Evolutionary conservation across 345 rosid genomes (phyloP), one percentile per base, ranked within the genome.

Genomic region (Dipteronia sinensis): DNA sequence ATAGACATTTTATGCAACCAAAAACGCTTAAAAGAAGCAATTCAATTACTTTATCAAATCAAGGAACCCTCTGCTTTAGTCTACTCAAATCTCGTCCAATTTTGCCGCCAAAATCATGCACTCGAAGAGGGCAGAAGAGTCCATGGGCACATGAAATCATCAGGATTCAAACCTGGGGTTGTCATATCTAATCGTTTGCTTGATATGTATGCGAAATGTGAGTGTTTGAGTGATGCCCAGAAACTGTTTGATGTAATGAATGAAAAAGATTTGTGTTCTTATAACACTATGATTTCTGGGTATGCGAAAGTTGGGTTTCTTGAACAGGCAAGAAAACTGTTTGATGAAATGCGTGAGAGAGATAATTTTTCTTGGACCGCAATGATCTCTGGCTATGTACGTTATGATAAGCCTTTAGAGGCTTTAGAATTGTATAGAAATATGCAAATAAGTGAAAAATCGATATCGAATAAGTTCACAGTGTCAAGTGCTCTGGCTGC

Each of bases 361-460:
- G 98, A 93, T 78, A 86, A 91, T 65, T 95, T 93, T 76, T 93
- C 98, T 15, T 95, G 98, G 98, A 95, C 92, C 0, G 94, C 93
- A 0, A 92, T 95, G 91, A 89, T 95, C 73, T 90, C 92, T 0
- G 98, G 95, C 17, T 88, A 89, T 83, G 93, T 76, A 77, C 85
- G 90, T 61, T 86, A 82, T 31, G 77, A 85, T 80, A 83, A 47
- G 76, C 91, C 97, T 2, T 61, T 61, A 16, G 92, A 90, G 77
- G 97, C 91, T 34, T 83, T 93, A 53, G 74, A 78, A 47, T 31
- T 93, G 78, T 90, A 79, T 59, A 87, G 91, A 68, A 68, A 73
- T 82, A 86, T 90, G 89, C 94, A 89, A 16, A 77, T 34, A 58
- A 38, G 65, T 71, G 86, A 78, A 67, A 74, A 59, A 17, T 82